Conservation (phyloP, 495 filamentous ascomycete genomes). For the Bathelium albidoporum region DNA sequence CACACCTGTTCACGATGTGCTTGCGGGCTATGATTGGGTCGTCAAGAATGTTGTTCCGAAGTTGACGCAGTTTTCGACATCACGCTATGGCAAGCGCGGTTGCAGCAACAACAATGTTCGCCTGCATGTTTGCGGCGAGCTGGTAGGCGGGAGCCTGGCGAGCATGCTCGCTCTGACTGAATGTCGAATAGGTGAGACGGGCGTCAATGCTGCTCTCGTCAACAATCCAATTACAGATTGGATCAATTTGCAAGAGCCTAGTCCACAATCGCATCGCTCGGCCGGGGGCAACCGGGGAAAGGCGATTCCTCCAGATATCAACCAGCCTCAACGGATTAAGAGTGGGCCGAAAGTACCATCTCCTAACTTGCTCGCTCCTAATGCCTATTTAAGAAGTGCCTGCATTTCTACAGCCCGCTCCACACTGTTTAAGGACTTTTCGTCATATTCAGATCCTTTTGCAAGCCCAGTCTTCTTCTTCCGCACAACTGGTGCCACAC, state of each 20-base stretch:
- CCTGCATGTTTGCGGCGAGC: conserved; percentile 42
- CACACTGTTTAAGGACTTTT: conserved; percentile 37
- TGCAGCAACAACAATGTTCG: conserved; percentile 10
- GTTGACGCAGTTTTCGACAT: not conserved
- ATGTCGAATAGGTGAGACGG: conserved; percentile 29
- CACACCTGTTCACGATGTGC: conserved; percentile 33
- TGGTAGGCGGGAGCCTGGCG: conserved; percentile 47
- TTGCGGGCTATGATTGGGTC: conserved; percentile 37
- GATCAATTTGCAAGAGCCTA: conserved; percentile 20
- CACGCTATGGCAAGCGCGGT: conserved; percentile 8
- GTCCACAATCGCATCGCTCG: not conserved
- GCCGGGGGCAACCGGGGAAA: not conserved
- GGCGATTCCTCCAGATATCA: not conserved
- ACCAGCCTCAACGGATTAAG: not conserved
- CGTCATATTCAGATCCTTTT: conserved; percentile 48
- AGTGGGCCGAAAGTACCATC: not conserved
- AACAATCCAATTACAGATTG: conserved; percentile 37
- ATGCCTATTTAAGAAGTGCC: conserved; percentile 20
- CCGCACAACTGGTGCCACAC: conserved; percentile 35
- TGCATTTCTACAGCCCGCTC: conserved; percentile 34
- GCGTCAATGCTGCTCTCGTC: conserved; percentile 32
- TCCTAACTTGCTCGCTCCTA: not conserved
- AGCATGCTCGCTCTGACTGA: conserved; percentile 52
- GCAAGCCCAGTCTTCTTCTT: conserved; percentile 51
- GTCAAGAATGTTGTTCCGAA: conserved; percentile 24